These are phyloP conservation scores for Jatropha curcas DNA, from an alignment of 345 rosid genomes.

Conservation along the genomic window DNA sequence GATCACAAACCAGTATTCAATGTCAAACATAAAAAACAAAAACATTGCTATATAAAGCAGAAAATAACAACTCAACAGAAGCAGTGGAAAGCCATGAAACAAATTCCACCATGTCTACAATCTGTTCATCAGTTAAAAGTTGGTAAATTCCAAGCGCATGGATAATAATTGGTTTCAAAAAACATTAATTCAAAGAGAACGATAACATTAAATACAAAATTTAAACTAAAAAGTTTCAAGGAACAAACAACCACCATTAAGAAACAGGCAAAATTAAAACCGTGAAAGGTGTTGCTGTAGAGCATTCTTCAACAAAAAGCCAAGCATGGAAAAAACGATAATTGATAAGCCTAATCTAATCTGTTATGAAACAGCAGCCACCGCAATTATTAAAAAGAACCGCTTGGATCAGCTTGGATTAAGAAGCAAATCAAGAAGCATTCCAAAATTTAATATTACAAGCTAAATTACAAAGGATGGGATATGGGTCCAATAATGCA, in stretches of 20 bases:
- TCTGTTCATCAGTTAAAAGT: not conserved
- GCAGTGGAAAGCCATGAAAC: not conserved
- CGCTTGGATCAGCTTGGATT: no score
- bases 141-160: not conserved
- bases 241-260: not conserved
- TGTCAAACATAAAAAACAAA: conserved; percentile 14
- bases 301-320: not conserved
- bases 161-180: not conserved
- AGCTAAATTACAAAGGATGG: not conserved
- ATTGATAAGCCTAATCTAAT: no score
- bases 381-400: not conserved
- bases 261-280: not conserved
- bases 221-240: not conserved
- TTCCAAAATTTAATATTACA: not conserved
- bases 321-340: not conserved
- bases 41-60: not conserved
- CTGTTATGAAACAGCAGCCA: not conserved
- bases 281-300: not conserved
- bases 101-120: not conserved
- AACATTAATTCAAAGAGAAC: not conserved
- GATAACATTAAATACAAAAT: not conserved
- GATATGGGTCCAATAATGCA: not conserved
- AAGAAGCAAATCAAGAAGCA: not conserved
- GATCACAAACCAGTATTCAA: conserved; percentile 24
- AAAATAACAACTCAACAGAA: not conserved